Base-by-base conservation (phyloP, 2,329 filamentous ascomycete genomes). In the Beauveria caledonica region DNA sequence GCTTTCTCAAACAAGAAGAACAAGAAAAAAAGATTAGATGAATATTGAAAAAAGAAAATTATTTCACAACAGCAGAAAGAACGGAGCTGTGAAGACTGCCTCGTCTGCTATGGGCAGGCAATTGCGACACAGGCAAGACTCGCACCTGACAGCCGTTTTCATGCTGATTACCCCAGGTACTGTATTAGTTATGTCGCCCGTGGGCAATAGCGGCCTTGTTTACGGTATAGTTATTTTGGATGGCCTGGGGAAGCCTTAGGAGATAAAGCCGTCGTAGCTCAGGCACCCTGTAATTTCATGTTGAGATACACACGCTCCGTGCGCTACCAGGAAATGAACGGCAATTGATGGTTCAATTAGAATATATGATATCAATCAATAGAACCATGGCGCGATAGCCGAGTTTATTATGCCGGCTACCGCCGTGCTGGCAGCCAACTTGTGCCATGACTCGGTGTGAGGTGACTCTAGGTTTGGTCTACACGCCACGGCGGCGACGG, bases 341-440 rank as follows among this genome's bases (percentile, higher is more conserved):
- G 23, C 17, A 56, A 21, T 33, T 11, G 29, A 13, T 33, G 29
- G 29, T 33, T 10, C 11, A 13, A 33, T 33, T 13, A 33, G 11
- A 33, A 33, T 33, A 10, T 33, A 4, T 7, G 11, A 15, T 25
- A 44, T 13, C 19, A 36, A n/a, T 5, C 27, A 48, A 27, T 15
- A 7, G 15, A 19, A 44, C 19, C 42, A 15, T 50, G 21, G 55
- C 55, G 56, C 48, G 56, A 58, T 52, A 58, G 56, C 56, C 56
- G 56, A 58, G 23, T 36, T 17, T 23, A n/a, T 36, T 33, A 3
- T 8, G 7, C 33, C 56, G 56, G 56, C 48, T 52, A 15, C 36
- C 56, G 56, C 56, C 19, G 17, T 13, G 8, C 17, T 9, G 33
- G 19, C 33, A 58, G 39, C 23, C 33, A 23, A 23, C 17, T 2